Base-by-base conservation (phyloP, 1,139 yeast species). In the Yamadazyma songkhlaensis region DNA sequence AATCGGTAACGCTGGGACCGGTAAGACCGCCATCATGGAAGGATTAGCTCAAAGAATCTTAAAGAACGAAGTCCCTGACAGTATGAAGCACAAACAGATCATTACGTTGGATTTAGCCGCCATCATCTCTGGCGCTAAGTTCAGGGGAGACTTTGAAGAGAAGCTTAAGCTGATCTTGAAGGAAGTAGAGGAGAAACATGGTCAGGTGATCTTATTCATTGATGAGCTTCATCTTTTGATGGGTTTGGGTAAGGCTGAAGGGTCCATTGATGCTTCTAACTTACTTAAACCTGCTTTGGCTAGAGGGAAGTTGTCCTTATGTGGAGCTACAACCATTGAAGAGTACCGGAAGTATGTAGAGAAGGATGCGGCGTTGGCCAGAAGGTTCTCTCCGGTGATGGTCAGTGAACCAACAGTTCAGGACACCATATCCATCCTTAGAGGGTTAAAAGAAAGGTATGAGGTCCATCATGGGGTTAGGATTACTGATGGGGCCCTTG, bases 391-490 rank as follows among this genome's bases (percentile, higher is more conserved):
- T 47, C 84, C 97, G 1, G 95, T 92, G 15, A 60, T 78, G 47
- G 83, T 92, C 17, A 80, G 79, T 48, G 98, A 92, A 55, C 98
- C 98, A n/a, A 72, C 84, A 2, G 96, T 90, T 7, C 82, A 84
- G 45, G 97, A 92, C 57, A 84, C 97, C 0, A 87, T 92, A 40
- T 84, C 96, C 9, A 92, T 92, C 46, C 67, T 92, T 43, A 79
- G 98, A 55, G 98, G 98, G 5, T 71, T 92, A 55, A 90, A 90
- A 58, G 97, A 92, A 55, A 76, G 85, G 48, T 92, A 92, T 55
- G 98, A 92, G 56, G 96, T 92, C 3, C 98, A 92, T 55, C 98
- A 92, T 55, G 98, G 98, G 61, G 98, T 92, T n/a, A 77, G 97
- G 47, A 88, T 92, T 41, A 77, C 94, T 5, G 98, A 92, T 57